Evolutionary conservation across 805 yeast genomes (phyloP).

Genomic region (Scheffersomyces spartinae): DNA sequence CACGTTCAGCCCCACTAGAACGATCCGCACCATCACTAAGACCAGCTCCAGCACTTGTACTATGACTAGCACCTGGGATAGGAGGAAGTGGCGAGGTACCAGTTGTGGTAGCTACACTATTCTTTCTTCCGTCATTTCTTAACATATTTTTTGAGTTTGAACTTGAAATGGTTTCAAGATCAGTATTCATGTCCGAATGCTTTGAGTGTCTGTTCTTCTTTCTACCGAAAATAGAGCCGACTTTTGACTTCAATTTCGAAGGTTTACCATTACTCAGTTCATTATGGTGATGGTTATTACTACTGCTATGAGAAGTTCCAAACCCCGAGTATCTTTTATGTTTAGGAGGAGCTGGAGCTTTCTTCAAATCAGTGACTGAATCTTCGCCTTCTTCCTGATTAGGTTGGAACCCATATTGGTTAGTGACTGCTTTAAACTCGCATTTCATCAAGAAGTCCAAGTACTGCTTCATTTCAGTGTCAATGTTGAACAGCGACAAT

Average conservation of each 20-base stretch:
- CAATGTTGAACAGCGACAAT: constrained; percentile 19
- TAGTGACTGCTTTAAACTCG: constrained; percentile 8
- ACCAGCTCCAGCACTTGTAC: background rate
- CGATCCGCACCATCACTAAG: too few relatives aligned
- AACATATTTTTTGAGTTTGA: too few relatives aligned
- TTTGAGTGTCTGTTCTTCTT: constrained; percentile 32
- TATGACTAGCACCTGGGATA: constrained; percentile 2
- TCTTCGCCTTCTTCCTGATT: constrained; percentile 2
- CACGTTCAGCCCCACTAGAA: background rate
- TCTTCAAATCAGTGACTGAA: constrained; percentile 4
- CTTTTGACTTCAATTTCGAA: constrained; percentile 49
- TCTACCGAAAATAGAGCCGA: constrained; percentile 67
- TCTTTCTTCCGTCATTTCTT: too few relatives aligned
- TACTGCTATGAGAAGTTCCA: constrained; percentile 7
- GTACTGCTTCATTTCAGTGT: constrained; percentile 25
- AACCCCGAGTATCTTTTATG: background rate
- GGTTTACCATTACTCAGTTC: constrained; percentile 19
- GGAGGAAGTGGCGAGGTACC: constrained; percentile 10
- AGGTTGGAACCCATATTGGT: constrained; percentile 4
- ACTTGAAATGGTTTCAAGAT: too few relatives aligned
- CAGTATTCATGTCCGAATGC: too few relatives aligned
- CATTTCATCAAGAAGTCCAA: constrained; percentile 20
- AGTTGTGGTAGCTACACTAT: too few relatives aligned
- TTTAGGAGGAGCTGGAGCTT: background rate
- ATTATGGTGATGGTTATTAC: constrained; percentile 10